Evolutionary conservation across 208 protist genomes (phyloP).

Genomic region (Crithidia sp.): DNA sequence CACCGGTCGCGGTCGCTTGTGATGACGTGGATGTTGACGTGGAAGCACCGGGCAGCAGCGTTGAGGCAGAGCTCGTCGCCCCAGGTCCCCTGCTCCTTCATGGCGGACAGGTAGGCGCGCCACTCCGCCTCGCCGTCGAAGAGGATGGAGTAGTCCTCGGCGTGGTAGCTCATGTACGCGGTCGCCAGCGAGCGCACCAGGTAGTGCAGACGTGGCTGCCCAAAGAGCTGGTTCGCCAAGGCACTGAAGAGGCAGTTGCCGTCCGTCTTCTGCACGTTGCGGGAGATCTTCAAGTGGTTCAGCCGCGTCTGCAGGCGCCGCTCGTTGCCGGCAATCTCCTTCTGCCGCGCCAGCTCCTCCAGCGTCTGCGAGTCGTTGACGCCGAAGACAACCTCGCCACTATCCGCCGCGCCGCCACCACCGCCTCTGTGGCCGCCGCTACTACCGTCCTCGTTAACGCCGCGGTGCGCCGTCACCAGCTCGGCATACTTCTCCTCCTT

Average conservation of each 20-base stretch:
- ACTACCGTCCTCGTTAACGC: slow-evolving; percentile 4
- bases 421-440: neutral
- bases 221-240: slow-evolving; percentile 81
- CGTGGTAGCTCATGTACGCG: slow-evolving; percentile 69
- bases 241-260: slow-evolving; percentile 87
- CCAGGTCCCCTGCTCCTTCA: slow-evolving; percentile 71
- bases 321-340: slow-evolving; percentile 56
- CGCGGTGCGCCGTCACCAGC: slow-evolving; percentile 35
- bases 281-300: slow-evolving; percentile 35
- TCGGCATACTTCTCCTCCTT: slow-evolving; percentile 38
- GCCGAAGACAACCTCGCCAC: slow-evolving; percentile 56
- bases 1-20: slow-evolving; percentile 72
- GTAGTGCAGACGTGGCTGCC: slow-evolving; percentile 49
- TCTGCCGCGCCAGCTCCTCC: slow-evolving; percentile 58
- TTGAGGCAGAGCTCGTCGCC: slow-evolving; percentile 89
- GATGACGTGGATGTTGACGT: slow-evolving; percentile 88
- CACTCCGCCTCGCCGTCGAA: slow-evolving; percentile 73
- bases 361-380: slow-evolving; percentile 76
- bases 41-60: slow-evolving; percentile 83
- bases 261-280: slow-evolving; percentile 63
- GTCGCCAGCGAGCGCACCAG: slow-evolving; percentile 69
- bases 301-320: slow-evolving; percentile 53
- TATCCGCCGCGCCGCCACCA: slow-evolving; percentile 1
- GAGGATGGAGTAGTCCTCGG: slow-evolving; percentile 64
- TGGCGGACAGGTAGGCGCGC: slow-evolving; percentile 55